A percentile compares a stretch with the other conserved stretches of the same genome.
Evolutionary conservation across 345 rosid species (phyloP).

Genomic region (Brassica carinata): DNA sequence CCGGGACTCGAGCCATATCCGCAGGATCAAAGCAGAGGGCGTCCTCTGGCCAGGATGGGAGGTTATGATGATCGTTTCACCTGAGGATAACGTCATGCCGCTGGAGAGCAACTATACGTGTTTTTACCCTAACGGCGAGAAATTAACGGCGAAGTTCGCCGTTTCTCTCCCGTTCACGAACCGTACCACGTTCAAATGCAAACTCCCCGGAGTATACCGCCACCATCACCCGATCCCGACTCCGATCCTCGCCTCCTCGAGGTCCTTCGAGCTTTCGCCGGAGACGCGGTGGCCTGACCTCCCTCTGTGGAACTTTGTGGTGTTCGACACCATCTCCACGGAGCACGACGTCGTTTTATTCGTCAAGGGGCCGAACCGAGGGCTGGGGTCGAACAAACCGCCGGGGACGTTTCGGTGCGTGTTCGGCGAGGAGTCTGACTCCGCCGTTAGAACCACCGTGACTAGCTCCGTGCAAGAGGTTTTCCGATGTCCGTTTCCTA

Average conservation of each 20-base stretch:
- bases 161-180: constrained; percentile 55
- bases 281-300: constrained; percentile 41
- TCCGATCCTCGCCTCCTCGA: constrained; percentile 50
- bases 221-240: constrained; percentile 50
- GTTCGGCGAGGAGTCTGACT: constrained; percentile 46
- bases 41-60: constrained; percentile 80
- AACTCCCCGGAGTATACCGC: constrained; percentile 54
- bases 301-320: constrained; percentile 55
- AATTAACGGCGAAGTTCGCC: constrained; percentile 54
- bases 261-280: constrained; percentile 12
- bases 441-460: constrained; percentile 56
- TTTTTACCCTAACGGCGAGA: constrained; percentile 58
- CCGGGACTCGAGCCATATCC: constrained; percentile 6
- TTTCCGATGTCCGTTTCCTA: constrained; percentile 71
- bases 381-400: constrained; percentile 53
- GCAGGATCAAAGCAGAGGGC: constrained; percentile 44
- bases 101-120: constrained; percentile 43
- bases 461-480: constrained; percentile 85
- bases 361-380: constrained; percentile 72
- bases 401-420: constrained; percentile 62
- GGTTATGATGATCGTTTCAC: constrained; percentile 53
- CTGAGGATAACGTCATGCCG: constrained; percentile 15
- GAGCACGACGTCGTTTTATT: constrained; percentile 73
- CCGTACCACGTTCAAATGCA: constrained; percentile 57
- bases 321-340: constrained; percentile 73